Base-by-base conservation (phyloP, 495 filamentous ascomycete species). In the Sporormia fimetaria region DNA sequence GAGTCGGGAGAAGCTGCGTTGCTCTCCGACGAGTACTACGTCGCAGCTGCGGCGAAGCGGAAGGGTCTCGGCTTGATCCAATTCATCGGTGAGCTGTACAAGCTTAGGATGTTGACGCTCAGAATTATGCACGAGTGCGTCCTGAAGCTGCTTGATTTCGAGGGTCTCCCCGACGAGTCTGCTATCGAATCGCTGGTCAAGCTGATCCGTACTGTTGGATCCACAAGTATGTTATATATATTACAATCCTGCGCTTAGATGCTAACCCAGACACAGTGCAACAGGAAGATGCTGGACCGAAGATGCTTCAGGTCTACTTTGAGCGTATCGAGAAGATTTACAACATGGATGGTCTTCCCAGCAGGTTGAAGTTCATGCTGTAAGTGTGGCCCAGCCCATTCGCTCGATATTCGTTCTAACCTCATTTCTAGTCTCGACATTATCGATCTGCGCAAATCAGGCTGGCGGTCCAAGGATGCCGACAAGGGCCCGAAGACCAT, bases 101-200 rank as follows among this genome's bases (percentile, higher is more conserved):
- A 96, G 70, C 75, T 98, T 46, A 76, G 79, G 54, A 99, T 99
- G 90, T 73, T 99, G 63, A 99, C 90, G 33, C 82, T 94, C 59
- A 84, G 87, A 63, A 96, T 98, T 67, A 98, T 99, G 90, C 92
- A 96, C 67, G 86, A 95, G 66, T 99, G 90, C 71, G 84, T 96
- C 9, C 78, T 83, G 69, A 94, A 94, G 63, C 70, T 96, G 37
- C 83, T 96, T 37, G 88, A 99, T 62, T 95, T 92, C 62, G 77
- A 87, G 52, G 92, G 86, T 42, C 62, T 83, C 45, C 90, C 90
- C 12, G 90, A 99, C 54, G 90, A 96, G 62, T 83, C 87, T 17
- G 88, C 94, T 55, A 81, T 96, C 14, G 90, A 99, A 70, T 87
- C 81, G 55, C 76, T 99, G 61, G 82, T 78, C 46, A 94, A 87